Evolutionary conservation across 169 alveolate species (phyloP).

Genomic region (Cryptosporidium viatorum): DNA sequence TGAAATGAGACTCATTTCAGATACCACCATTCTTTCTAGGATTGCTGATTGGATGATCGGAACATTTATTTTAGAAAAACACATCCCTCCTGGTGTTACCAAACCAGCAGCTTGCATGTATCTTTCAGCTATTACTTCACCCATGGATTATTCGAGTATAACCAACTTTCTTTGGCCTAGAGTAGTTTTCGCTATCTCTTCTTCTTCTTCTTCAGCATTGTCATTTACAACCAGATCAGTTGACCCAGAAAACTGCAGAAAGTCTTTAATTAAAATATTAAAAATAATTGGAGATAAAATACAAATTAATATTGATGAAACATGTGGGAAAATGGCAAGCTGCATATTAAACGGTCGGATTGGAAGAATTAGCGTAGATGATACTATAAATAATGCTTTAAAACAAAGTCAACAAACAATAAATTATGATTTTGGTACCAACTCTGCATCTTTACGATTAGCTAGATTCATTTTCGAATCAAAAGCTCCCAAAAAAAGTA

Average conservation of each 20-base stretch:
- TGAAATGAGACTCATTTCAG: slow-evolving; percentile 60
- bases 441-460: slow-evolving; percentile 61
- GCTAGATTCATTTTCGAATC: slow-evolving; percentile 51
- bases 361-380: slow-evolving; percentile 68
- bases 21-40: slow-evolving; percentile 55
- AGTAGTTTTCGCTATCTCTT: slow-evolving; percentile 55
- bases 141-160: slow-evolving; percentile 60
- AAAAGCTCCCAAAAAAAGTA: slow-evolving; percentile 58
- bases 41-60: slow-evolving; percentile 74
- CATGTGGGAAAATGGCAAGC: slow-evolving; percentile 72
- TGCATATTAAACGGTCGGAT: slow-evolving; percentile 51
- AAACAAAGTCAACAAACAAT: slow-evolving; percentile 22
- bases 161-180: slow-evolving; percentile 66
- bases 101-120: slow-evolving; percentile 73
- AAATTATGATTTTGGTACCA: slow-evolving; percentile 44
- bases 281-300: slow-evolving; percentile 59
- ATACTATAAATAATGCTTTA: slow-evolving; percentile 56
- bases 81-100: slow-evolving; percentile 73
- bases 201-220: slow-evolving; percentile 60
- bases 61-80: slow-evolving; percentile 66
- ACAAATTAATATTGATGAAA: slow-evolving; percentile 65
- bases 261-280: slow-evolving; percentile 28
- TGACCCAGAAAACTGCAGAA: slow-evolving; percentile 73
- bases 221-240: slow-evolving; percentile 65
- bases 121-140: slow-evolving; percentile 61